Evolutionary conservation across 2,329 filamentous ascomycete species (phyloP).

Genomic region (Ophiostoma novo-ulmi): DNA sequence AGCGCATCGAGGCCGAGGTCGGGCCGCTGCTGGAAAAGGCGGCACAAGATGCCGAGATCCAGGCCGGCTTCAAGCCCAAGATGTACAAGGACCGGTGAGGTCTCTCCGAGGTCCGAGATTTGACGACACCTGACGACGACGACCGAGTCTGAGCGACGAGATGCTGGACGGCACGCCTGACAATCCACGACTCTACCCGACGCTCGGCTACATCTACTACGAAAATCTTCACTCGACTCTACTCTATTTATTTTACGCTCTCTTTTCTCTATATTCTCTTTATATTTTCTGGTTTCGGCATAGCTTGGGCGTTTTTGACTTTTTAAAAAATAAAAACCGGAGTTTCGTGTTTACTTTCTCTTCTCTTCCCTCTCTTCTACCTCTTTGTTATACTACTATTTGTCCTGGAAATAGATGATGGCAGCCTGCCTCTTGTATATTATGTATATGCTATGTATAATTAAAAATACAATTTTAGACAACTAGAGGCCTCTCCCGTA

Average conservation of each 20-base stretch:
- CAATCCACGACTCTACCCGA: conserved; percentile 11
- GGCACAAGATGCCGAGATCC: conserved; percentile 69
- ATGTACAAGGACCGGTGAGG: conserved; percentile 71
- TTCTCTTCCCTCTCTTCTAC: neutral
- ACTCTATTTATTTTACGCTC: conserved; percentile 20
- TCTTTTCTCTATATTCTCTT: neutral
- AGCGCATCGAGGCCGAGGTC: conserved; percentile 85
- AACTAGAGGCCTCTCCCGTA: neutral
- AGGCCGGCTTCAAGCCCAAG: conserved; percentile 90
- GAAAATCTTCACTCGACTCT: conserved; percentile 51
- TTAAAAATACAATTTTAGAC: neutral
- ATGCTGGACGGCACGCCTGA: neutral
- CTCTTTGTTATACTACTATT: neutral
- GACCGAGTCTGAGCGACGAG: no score
- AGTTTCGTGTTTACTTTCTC: neutral
- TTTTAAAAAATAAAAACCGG: neutral
- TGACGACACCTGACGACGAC: neutral
- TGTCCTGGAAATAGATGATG: conserved; percentile 1
- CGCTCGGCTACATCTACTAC: conserved; percentile 32
- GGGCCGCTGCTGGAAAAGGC: conserved; percentile 65
- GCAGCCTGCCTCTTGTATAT: conserved; percentile 8
- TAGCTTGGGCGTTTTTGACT: conserved; percentile 45
- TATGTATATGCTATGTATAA: neutral
- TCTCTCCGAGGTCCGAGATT: neutral
- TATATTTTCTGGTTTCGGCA: conserved; percentile 34